phyloP scores from a whole-genome alignment of 163 green algal species.

The Chlorella variabilis region DNA sequence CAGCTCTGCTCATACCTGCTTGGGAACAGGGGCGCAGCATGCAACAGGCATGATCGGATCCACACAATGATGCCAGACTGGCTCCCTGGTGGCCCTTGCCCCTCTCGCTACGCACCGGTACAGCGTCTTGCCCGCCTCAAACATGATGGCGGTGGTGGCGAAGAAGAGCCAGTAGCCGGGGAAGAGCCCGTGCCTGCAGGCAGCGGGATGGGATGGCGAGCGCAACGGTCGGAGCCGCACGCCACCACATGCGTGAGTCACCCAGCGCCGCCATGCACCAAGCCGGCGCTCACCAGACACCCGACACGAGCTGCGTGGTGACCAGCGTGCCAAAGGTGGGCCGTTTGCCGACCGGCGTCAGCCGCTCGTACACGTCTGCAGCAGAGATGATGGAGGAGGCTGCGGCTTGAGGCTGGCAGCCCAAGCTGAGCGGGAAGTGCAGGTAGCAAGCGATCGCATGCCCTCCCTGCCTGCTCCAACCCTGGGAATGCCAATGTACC shows the following conservation, averaged over 20 bases:
- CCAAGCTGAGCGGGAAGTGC: too few species aligned
- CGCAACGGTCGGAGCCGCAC: too few species aligned
- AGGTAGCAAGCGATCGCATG: too few species aligned
- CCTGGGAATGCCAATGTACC: too few species aligned
- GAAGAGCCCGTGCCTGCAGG: constrained; percentile 76
- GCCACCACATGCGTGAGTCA: too few species aligned
- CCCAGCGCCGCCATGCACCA: too few species aligned
- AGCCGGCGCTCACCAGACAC: constrained; percentile 62
- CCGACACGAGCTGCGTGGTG: constrained; percentile 75
- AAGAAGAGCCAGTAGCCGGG: constrained; percentile 67
- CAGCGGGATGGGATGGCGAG: too few species aligned
- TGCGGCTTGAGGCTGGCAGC: too few species aligned
- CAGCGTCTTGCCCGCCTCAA: constrained; percentile 17
- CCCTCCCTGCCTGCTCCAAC: too few species aligned
- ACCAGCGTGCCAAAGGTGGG: constrained; percentile 68
- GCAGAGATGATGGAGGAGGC: neutral
- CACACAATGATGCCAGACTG: too few species aligned
- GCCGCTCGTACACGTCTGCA: constrained; percentile 85
- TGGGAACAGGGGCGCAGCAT: neutral
- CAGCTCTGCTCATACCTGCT: constrained; percentile 53
- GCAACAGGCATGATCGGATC: too few species aligned
- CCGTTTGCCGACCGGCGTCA: constrained; percentile 57
- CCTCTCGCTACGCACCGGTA: constrained; percentile 20
- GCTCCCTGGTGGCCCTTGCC: too few species aligned
- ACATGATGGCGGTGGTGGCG: constrained; percentile 29